phyloP scores from a whole-genome alignment of 352 stramenopile species.

The Phytophthora cactorum region DNA sequence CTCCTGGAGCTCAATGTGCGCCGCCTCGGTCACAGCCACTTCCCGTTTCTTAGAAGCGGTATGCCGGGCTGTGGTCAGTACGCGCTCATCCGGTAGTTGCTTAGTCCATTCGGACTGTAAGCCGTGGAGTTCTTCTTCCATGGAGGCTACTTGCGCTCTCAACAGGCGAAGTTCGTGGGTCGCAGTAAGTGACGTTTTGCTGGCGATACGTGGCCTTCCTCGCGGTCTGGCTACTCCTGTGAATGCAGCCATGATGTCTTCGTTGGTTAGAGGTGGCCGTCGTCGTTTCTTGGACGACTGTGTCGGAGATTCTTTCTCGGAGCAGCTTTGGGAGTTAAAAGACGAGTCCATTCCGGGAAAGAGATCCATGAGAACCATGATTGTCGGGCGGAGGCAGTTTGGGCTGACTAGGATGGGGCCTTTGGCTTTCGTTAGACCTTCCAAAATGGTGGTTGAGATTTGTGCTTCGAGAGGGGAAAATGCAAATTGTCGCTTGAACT shows the following conservation, averaged over 20 bases:
- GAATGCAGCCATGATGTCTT: constrained; percentile 14
- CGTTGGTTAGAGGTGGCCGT: constrained; percentile 7
- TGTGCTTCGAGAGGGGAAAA: constrained; percentile 9
- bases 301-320: not conserved
- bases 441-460: not conserved
- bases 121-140: constrained; percentile 37
- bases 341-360: not conserved
- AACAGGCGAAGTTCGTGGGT: constrained; percentile 40
- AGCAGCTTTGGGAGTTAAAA: constrained; percentile 3
- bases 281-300: constrained; percentile 21
- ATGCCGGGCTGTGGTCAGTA: constrained; percentile 19
- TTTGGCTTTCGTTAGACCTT: not conserved
- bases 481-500: constrained; percentile 9
- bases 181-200: constrained; percentile 18
- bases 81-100: constrained; percentile 26
- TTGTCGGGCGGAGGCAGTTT: not conserved
- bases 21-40: constrained; percentile 15
- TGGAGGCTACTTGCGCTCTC: constrained; percentile 30
- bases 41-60: constrained; percentile 33
- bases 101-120: constrained; percentile 30
- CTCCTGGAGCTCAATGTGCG: constrained; percentile 28
- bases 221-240: constrained; percentile 4
- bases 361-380: constrained; percentile 1
- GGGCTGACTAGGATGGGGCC: not conserved
- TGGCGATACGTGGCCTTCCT: constrained; percentile 13